phyloP scores from a whole-genome alignment of 139 green algal genomes.

The Coelastrella sp. region DNA sequence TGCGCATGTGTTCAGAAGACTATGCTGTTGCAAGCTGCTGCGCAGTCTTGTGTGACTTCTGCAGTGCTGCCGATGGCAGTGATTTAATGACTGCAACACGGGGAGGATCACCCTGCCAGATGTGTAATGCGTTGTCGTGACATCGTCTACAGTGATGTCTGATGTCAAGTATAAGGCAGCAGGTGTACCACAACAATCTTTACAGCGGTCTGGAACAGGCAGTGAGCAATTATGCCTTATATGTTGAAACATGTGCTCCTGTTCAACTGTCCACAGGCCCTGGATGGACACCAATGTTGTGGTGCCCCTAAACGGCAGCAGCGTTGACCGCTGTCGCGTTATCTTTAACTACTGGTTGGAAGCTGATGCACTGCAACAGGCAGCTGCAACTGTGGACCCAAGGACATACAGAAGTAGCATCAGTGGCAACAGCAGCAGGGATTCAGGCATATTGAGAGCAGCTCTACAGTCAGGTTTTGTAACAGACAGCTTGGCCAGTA shows the following conservation, averaged over 20 bases:
- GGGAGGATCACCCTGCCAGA: too few relatives aligned
- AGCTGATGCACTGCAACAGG: slow-evolving; percentile 8
- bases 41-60: not conserved
- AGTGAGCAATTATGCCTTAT: not conserved
- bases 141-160: too few relatives aligned
- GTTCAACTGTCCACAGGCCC: not conserved
- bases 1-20: not conserved
- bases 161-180: too few relatives aligned
- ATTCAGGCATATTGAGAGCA: not conserved
- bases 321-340: slow-evolving; percentile 55
- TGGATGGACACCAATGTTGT: slow-evolving; percentile 75
- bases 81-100: too few relatives aligned
- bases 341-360: slow-evolving; percentile 55
- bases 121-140: too few relatives aligned
- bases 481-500: slow-evolving; percentile 47
- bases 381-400: not conserved
- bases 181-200: too few relatives aligned
- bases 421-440: not conserved
- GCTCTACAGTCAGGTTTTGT: slow-evolving; percentile 31
- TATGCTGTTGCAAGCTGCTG: not conserved
- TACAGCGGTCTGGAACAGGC: too few relatives aligned
- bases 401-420: not conserved
- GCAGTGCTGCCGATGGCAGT: too few relatives aligned
- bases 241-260: not conserved
- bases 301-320: slow-evolving; percentile 35